These are phyloP conservation scores for Carallia pectinifolia DNA, from an alignment of 345 rosid genomes.

Conservation along the genomic window DNA sequence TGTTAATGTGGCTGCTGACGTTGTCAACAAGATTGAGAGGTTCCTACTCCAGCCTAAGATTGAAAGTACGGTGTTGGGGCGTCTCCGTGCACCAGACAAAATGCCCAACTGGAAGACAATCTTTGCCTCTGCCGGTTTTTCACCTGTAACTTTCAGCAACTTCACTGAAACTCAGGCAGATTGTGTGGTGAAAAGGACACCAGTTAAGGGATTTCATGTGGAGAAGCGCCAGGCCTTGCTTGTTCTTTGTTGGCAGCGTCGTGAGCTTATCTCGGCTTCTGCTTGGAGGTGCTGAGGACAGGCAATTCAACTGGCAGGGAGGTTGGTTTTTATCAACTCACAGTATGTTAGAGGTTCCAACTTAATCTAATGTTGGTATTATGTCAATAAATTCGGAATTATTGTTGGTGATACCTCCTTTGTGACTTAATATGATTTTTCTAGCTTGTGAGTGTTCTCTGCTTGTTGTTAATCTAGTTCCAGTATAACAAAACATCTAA, in stretches of 20 bases:
- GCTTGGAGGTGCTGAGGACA: conserved; percentile 76
- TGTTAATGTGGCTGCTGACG: conserved; percentile 62
- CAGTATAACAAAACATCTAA: conserved; percentile 25
- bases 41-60: conserved; percentile 71
- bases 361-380: conserved; percentile 24
- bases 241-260: conserved; percentile 81
- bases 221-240: conserved; percentile 77
- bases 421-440: conserved; percentile 25
- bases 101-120: conserved; percentile 68
- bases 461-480: conserved; percentile 29
- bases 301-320: conserved; percentile 8
- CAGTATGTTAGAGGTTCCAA: conserved; percentile 28
- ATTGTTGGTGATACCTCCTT: conserved; percentile 24
- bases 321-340: conserved; percentile 29
- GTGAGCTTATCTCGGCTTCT: conserved; percentile 79
- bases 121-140: conserved; percentile 65
- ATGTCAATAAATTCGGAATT: conserved; percentile 31
- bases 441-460: conserved; percentile 29
- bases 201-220: conserved; percentile 74
- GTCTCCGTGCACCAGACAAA: conserved; percentile 54
- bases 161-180: conserved; percentile 88
- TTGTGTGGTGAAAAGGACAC: conserved; percentile 64
- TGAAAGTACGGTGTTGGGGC: conserved; percentile 58
- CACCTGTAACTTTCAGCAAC: conserved; percentile 62
- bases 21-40: conserved; percentile 80